Percentiles rank a stretch among this genome's conserved stretches.
These are phyloP conservation scores for Raffaelea ambrosiae DNA, from an alignment of 2,329 filamentous ascomycete species.

Conservation along the genomic window DNA sequence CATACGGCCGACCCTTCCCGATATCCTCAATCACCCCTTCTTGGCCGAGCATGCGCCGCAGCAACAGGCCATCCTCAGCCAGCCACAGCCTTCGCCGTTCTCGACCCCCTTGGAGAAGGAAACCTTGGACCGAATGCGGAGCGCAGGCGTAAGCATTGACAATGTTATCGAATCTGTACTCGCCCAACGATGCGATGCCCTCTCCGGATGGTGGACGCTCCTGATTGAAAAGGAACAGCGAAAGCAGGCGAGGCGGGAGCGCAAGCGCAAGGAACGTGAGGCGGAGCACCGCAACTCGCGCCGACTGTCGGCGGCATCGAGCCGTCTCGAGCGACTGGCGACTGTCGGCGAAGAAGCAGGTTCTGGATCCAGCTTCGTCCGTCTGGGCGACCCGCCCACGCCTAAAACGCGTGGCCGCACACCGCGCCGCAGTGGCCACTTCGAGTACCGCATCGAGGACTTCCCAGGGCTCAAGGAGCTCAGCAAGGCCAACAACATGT, in stretches of 20 bases:
- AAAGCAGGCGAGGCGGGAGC: constrained; percentile 71
- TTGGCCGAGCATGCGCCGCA: constrained; percentile 77
- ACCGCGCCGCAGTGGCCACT: constrained; percentile 64
- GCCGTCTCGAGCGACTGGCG: constrained; percentile 72
- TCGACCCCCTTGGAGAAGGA: constrained; percentile 82
- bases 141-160: constrained; percentile 89
- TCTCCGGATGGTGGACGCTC: constrained; percentile 94
- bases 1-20: constrained; percentile 69
- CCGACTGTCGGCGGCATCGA: constrained; percentile 81
- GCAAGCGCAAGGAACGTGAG: constrained; percentile 78
- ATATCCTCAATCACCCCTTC: constrained; percentile 83
- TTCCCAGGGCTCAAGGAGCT: constrained; percentile 68
- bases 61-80: constrained; percentile 80
- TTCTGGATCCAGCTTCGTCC: constrained; percentile 30
- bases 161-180: constrained; percentile 90
- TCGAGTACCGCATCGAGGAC: constrained; percentile 59
- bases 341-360: constrained; percentile 71
- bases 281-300: constrained; percentile 70
- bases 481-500: constrained; percentile 32
- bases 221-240: constrained; percentile 90
- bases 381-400: constrained; percentile 35
- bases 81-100: constrained; percentile 74
- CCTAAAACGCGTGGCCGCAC: constrained; percentile 68
- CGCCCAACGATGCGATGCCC: constrained; percentile 76
- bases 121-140: constrained; percentile 84